These are phyloP conservation scores for Copromyces sp. DNA, from an alignment of 495 filamentous ascomycete genomes.

Conservation along the genomic window DNA sequence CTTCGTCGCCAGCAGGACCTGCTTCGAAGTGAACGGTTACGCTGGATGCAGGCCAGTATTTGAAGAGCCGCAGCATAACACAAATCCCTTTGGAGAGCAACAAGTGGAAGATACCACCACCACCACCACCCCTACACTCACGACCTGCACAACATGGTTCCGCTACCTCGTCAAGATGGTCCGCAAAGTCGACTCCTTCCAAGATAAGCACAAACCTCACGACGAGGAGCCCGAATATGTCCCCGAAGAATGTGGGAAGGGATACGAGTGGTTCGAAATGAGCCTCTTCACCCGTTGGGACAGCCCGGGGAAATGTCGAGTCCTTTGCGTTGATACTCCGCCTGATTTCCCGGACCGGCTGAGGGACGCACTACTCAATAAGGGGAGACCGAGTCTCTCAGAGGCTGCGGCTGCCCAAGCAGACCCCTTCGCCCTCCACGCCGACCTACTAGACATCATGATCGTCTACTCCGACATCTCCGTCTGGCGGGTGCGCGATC, in stretches of 20 bases:
- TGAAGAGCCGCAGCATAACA: background rate
- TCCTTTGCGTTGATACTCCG: slow-evolving; percentile 12
- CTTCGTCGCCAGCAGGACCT: slow-evolving; percentile 13
- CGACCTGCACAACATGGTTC: slow-evolving; percentile 14
- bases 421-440: slow-evolving; percentile 16
- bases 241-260: background rate
- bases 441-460: slow-evolving; percentile 11
- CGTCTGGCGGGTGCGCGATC: slow-evolving; percentile 16
- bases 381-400: background rate
- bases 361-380: background rate
- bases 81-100: slow-evolving; percentile 1
- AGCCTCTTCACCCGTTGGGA: slow-evolving; percentile 16
- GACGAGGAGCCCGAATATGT: slow-evolving; percentile 11
- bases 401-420: background rate
- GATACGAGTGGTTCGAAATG: slow-evolving; percentile 18
- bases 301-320: slow-evolving; percentile 1
- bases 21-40: slow-evolving; percentile 18
- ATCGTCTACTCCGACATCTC: slow-evolving; percentile 12
- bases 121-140: background rate
- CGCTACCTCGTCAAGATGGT: slow-evolving; percentile 14
- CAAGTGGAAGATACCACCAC: background rate
- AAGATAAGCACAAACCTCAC: background rate
- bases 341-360: slow-evolving; percentile 3
- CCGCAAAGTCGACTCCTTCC: slow-evolving; percentile 1
- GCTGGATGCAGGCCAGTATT: slow-evolving; percentile 10